Conservation (phyloP, 805 yeast genomes). For the Brettanomyces custersianus region DNA sequence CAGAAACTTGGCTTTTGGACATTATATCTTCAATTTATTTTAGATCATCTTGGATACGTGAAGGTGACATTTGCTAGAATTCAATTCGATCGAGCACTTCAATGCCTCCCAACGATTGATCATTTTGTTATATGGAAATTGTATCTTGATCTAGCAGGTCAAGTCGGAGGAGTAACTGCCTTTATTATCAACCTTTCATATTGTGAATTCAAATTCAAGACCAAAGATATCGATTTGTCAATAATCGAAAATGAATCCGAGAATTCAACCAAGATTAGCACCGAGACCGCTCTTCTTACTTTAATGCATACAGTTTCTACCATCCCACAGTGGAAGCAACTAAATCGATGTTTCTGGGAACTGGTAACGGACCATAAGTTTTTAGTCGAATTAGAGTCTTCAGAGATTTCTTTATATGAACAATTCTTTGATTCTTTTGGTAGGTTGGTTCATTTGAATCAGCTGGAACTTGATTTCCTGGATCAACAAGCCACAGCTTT, state of each 20-base stretch:
- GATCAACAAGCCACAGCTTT: conserved; percentile 12
- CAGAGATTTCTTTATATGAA: conserved; percentile 40
- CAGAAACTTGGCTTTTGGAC: conserved; percentile 46
- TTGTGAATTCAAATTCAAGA: conserved; percentile 11
- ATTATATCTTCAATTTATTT: conserved; percentile 36
- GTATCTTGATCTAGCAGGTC: conserved; percentile 40
- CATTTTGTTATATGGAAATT: conserved; percentile 49
- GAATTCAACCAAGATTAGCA: conserved; percentile 2
- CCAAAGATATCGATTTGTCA: not conserved
- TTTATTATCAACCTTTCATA: conserved; percentile 27
- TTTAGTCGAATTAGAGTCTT: conserved; percentile 27
- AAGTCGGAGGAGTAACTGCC: conserved; percentile 32
- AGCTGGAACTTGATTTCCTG: not conserved
- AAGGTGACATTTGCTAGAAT: conserved; percentile 31
- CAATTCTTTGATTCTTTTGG: conserved; percentile 41
- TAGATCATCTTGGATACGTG: conserved; percentile 17
- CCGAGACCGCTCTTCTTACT: not conserved
- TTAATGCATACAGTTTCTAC: conserved; percentile 1
- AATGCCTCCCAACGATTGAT: conserved; percentile 38
- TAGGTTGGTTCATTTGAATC: conserved; percentile 19
- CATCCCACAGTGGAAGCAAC: conserved; percentile 5
- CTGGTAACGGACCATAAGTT: conserved; percentile 28
- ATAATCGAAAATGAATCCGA: conserved; percentile 1
- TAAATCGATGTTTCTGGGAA: conserved; percentile 20
- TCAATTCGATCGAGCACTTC: conserved; percentile 42